Percentiles rank a stretch among this genome's conserved stretches.
These are phyloP conservation scores for Rhodocollybia butyracea DNA, from an alignment of 768 basidiomycete species.

Conservation along the genomic window DNA sequence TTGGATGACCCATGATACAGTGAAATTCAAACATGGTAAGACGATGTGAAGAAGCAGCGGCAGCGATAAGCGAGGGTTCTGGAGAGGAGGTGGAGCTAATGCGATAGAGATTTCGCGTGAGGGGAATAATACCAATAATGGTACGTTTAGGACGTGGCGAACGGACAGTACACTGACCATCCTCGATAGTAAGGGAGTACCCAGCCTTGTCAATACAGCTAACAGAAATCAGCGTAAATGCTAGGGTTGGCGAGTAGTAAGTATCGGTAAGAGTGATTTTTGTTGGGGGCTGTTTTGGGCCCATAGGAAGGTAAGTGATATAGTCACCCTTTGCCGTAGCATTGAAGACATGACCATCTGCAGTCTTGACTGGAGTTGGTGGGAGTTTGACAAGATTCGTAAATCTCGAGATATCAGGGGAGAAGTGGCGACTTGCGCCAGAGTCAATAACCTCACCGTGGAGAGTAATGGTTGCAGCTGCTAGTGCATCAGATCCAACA, in stretches of 20 bases:
- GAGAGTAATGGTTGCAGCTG: too few relatives aligned
- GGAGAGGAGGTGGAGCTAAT: conserved; percentile 2
- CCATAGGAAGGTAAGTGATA: conserved; percentile 20
- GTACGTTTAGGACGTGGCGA: neutral
- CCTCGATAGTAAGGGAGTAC: conserved; percentile 12
- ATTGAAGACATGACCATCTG: conserved; percentile 23
- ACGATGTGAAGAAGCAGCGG: neutral
- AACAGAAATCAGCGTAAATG: conserved; percentile 26
- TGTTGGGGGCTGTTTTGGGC: conserved; percentile 12
- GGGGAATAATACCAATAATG: conserved; percentile 19
- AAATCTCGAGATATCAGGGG: conserved; percentile 25
- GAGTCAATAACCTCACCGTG: conserved; percentile 24
- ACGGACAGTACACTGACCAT: conserved; percentile 10
- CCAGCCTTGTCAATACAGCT: conserved; percentile 15
- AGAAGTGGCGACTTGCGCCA: conserved; percentile 32
- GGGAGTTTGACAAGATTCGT: conserved; percentile 15
- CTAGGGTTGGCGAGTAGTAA: conserved; percentile 23
- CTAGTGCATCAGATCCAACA: too few relatives aligned
- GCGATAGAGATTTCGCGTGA: conserved; percentile 23
- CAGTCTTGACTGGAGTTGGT: conserved; percentile 20
- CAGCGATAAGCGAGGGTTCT: neutral
- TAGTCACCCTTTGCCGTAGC: conserved; percentile 27
- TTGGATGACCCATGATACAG: conserved; percentile 24
- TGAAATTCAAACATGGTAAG: conserved; percentile 19
- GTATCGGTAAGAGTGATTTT: conserved; percentile 19